phyloP scores from a whole-genome alignment of 1,284 basidiomycete species.

The Tilletia indica region DNA sequence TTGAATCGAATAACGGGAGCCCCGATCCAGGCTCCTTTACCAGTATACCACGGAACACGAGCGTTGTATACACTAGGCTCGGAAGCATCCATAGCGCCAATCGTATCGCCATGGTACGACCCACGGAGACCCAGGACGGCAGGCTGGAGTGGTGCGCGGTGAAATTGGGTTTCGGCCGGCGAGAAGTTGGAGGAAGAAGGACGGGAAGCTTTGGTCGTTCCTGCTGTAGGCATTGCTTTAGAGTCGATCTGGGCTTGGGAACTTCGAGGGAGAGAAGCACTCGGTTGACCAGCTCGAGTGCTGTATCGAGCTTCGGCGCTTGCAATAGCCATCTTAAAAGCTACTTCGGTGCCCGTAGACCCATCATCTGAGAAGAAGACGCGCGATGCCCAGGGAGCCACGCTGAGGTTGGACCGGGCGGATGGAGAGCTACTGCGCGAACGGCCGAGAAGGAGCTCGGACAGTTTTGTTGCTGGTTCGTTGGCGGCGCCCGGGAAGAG shows the following conservation, averaged over 20 bases:
- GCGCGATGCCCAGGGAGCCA: constrained; percentile 72
- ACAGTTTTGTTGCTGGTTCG: constrained; percentile 75
- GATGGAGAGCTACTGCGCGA: constrained; percentile 19
- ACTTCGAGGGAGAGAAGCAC: not conserved
- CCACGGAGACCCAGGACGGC: constrained; percentile 85
- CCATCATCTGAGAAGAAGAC: constrained; percentile 95
- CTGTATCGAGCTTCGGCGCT: constrained; percentile 38
- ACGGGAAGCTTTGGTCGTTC: not conserved
- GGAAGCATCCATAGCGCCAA: constrained; percentile 94
- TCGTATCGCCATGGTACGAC: constrained; percentile 96
- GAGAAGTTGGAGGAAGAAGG: not conserved
- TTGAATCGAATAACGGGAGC: constrained; percentile 73
- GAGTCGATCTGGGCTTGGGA: not conserved
- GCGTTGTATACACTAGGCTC: constrained; percentile 79
- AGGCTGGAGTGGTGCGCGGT: constrained; percentile 21
- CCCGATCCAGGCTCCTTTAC: constrained; percentile 90
- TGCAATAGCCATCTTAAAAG: constrained; percentile 78
- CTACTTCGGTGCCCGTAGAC: constrained; percentile 92
- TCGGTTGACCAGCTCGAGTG: not conserved
- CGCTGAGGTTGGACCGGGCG: not conserved
- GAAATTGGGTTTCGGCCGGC: not conserved
- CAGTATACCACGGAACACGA: constrained; percentile 87
- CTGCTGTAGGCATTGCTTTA: not conserved
- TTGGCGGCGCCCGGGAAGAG: constrained; percentile 89
- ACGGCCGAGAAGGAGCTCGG: constrained; percentile 67